Base-by-base conservation (phyloP, 73 alveolate species). In the Uronychia setigera region DNA sequence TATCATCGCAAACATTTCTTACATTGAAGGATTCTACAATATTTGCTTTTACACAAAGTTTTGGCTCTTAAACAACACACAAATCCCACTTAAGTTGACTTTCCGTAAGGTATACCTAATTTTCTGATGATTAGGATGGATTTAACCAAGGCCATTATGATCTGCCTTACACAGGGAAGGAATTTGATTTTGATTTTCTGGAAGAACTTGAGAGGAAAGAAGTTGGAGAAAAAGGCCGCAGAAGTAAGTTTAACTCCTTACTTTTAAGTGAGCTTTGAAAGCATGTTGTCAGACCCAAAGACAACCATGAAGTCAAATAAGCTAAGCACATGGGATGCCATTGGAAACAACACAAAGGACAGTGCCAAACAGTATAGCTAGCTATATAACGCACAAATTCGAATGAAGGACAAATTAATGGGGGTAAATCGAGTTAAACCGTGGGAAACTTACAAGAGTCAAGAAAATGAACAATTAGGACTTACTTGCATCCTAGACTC, bases 21-120 rank as follows among this genome's bases (percentile, higher is more conserved):
- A 75, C 29, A 77, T 85, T 26, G 32, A 85, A 58, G 91, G 91
- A 1, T 85, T 35, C 58, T 85, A 77, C 79, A 77, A 85, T 35
- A 77, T 85, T 0, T 74, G 82, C 76, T 85, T 85, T 59, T 85
- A 26, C 46, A 32, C 91, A 1, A 85, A 85, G 32, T 85, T 77
- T 46, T 85, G 91, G 91, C 77, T 85, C 91, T 86, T 85, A 5
- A 85, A 85, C 57, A 85, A 85, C 81, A 85, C 91, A 31, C 46
- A 85, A 33, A 85, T 85, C 86, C 91, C 91, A 29, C 76, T 85
- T 0, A 26, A 85, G 77, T 77, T 85, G 1, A 77, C 76, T 28
- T 35, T 34, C 85, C 0, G 91, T 74, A 84, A 82, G 77, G 26
- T 60, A 84, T 76, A 1, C 25, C 32, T n/a, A 28, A 1, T 1